Conservation (phyloP, 225 moss, liverwort and hornwort species). For the Sphagnum tenellum region DNA sequence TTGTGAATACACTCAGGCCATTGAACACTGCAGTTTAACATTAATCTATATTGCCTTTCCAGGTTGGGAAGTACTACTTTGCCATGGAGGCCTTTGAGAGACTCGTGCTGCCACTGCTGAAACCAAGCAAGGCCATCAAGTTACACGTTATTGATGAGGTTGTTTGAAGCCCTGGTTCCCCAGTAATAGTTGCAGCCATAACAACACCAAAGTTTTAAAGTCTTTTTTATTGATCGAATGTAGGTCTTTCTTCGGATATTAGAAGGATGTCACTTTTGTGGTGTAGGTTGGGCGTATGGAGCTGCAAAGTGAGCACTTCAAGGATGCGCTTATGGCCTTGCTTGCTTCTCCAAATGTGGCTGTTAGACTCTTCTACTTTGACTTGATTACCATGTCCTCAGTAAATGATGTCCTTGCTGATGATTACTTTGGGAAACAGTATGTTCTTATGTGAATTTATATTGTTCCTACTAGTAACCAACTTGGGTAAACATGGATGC, state of each 20-base stretch:
- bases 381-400: not conserved
- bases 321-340: slow-evolving; percentile 54
- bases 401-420: not conserved
- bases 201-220: no score
- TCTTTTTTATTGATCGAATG: not conserved
- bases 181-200: no score
- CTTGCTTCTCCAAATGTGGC: slow-evolving; percentile 70
- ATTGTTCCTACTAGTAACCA: not conserved
- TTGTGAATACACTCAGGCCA: no score
- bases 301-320: slow-evolving; percentile 68
- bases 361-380: slow-evolving; percentile 10
- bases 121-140: no score
- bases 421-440: not conserved
- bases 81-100: no score
- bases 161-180: no score
- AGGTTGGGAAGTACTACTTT: no score
- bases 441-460: not conserved
- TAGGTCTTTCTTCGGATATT: not conserved
- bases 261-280: not conserved
- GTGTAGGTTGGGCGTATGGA: slow-evolving; percentile 69
- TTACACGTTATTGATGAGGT: no score
- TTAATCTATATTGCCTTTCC: no score
- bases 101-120: no score
- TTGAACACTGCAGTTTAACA: no score
- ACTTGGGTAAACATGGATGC: slow-evolving; percentile 1